These are phyloP conservation scores for Medicago arabica DNA, from an alignment of 306 rosid species.

Conservation along the genomic window DNA sequence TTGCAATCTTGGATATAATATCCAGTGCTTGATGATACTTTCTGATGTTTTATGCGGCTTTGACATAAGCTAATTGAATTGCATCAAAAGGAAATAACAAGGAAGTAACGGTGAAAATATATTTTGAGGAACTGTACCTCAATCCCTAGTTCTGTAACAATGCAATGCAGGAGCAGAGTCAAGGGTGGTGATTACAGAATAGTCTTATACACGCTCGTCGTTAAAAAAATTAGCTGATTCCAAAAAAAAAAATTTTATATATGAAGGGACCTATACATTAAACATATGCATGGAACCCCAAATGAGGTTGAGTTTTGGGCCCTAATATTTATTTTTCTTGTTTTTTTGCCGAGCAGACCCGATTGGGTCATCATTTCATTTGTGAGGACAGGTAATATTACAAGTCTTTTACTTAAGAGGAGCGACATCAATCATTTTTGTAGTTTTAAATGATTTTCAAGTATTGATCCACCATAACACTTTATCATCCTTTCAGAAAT, in stretches of 20 bases:
- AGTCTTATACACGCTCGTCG: too few species aligned
- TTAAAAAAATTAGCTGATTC: too few species aligned
- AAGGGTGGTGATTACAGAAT: neutral
- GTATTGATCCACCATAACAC: neutral
- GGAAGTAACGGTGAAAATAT: neutral
- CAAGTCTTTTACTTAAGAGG: neutral
- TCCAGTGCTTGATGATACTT: neutral
- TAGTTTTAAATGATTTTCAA: neutral
- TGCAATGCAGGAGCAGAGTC: constrained; percentile 1
- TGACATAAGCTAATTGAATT: constrained; percentile 4
- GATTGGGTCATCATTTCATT: neutral
- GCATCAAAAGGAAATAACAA: too few species aligned
- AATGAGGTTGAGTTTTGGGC: neutral
- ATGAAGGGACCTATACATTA: too few species aligned
- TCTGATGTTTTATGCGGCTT: neutral
- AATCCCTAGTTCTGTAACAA: neutral
- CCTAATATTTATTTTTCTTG: neutral
- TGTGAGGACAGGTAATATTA: neutral
- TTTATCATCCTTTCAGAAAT: neutral
- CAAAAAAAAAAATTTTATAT: too few species aligned
- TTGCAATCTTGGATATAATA: too few species aligned
- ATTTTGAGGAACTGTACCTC: neutral
- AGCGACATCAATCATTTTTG: neutral
- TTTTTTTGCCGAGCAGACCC: neutral
- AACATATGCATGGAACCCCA: too few species aligned